phyloP scores from a whole-genome alignment of 345 rosid species.

The Rhodamnia rubescens region DNA sequence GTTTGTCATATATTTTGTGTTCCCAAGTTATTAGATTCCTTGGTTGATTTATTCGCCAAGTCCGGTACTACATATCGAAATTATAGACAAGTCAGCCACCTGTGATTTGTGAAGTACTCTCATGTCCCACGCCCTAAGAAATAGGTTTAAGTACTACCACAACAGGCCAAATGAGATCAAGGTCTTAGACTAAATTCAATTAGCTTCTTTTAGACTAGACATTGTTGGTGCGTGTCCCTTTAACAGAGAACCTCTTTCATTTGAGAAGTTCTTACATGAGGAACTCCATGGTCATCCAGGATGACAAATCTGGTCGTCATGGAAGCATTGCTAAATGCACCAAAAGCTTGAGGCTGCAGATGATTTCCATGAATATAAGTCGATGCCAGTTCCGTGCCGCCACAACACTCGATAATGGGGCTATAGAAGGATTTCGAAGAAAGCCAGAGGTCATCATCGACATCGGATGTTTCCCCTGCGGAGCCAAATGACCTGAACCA shows the following conservation, averaged over 20 bases:
- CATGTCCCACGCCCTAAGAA: background rate
- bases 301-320: conserved; percentile 73
- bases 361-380: conserved; percentile 55
- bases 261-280: conserved; percentile 30
- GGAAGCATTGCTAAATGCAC: conserved; percentile 64
- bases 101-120: background rate
- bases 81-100: background rate
- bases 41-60: background rate
- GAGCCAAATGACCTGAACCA: conserved; percentile 41
- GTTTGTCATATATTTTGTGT: background rate
- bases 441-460: conserved; percentile 93
- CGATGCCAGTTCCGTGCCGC: conserved; percentile 87
- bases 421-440: conserved; percentile 70
- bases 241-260: background rate
- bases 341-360: conserved; percentile 87
- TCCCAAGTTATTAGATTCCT: background rate
- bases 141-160: background rate
- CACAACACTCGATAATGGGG: conserved; percentile 74
- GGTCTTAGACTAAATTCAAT: background rate
- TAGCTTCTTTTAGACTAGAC: background rate
- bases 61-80: background rate
- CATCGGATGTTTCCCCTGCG: conserved; percentile 79
- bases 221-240: background rate
- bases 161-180: background rate
- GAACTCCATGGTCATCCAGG: conserved; percentile 55